Evolutionary conservation across 495 filamentous ascomycete genomes (phyloP).

Genomic region (Amorphotheca resinae): DNA sequence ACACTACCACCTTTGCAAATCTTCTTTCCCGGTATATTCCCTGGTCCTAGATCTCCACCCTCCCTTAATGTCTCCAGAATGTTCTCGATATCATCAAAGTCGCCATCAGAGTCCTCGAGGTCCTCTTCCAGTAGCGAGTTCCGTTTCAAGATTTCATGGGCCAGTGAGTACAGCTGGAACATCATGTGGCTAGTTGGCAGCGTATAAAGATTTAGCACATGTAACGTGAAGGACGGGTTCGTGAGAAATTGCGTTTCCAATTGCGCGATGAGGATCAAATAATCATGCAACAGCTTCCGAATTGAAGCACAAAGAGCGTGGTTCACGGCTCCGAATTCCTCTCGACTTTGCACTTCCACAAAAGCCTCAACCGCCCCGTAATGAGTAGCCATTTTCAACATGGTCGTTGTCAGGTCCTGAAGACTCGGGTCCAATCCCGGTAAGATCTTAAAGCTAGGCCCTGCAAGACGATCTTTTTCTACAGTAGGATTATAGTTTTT

Average conservation of each 20-base stretch:
- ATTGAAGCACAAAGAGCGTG: conserved; percentile 92
- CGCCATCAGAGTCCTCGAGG: conserved; percentile 67
- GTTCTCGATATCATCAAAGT: conserved; percentile 74
- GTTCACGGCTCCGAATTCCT: conserved; percentile 91
- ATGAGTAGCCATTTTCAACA: conserved; percentile 93
- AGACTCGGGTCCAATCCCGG: conserved; percentile 83
- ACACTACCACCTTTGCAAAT: conserved; percentile 92
- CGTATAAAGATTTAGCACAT: conserved; percentile 83
- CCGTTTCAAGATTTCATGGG: conserved; percentile 72
- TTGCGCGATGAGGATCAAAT: conserved; percentile 83
- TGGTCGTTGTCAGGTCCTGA: conserved; percentile 71
- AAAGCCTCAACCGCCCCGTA: conserved; percentile 85
- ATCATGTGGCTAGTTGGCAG: conserved; percentile 83
- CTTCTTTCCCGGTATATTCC: conserved; percentile 73
- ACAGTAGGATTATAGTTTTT: conserved; percentile 67
- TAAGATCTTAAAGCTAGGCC: conserved; percentile 66
- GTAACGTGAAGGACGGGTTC: conserved; percentile 76
- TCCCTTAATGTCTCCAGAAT: conserved; percentile 71
- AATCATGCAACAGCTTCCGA: conserved; percentile 82
- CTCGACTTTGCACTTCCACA: conserved; percentile 82
- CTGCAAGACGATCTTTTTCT: conserved; percentile 75
- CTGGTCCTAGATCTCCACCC: conserved; percentile 63
- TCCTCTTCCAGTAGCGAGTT: conserved; percentile 85
- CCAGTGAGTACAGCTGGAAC: conserved; percentile 72
- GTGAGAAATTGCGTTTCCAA: conserved; percentile 84